Conservation (phyloP, 164 flowering plant species). For the Euptelea pleiosperma region DNA sequence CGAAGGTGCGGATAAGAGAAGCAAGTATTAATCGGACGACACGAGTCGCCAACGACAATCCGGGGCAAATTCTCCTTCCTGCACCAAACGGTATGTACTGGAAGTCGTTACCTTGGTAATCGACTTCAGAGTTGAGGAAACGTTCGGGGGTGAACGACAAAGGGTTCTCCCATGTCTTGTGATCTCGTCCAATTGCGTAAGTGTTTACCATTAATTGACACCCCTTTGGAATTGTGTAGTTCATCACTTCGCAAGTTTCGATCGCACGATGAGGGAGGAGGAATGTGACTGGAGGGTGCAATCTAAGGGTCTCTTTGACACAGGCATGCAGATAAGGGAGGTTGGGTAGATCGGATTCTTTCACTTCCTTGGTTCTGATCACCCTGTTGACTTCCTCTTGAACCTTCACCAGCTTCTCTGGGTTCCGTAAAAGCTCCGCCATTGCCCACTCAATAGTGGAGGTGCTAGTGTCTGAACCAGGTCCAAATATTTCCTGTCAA, state of each 20-base stretch:
- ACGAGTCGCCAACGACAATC: no score
- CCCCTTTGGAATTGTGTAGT: no score
- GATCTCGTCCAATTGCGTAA: no score
- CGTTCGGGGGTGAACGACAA: no score
- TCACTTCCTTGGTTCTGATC: background rate
- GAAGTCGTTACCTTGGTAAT: no score
- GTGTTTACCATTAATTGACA: no score
- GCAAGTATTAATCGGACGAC: no score
- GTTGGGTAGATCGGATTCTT: slow-evolving; percentile 5
- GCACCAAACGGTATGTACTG: no score
- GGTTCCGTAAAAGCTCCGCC: slow-evolving; percentile 7
- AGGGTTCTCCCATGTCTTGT: no score
- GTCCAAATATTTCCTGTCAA: slow-evolving; percentile 2
- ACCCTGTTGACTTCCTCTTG: background rate
- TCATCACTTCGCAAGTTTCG: slow-evolving; percentile 5
- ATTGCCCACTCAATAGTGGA: slow-evolving; percentile 11
- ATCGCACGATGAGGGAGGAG: background rate
- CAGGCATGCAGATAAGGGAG: background rate
- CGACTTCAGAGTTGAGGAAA: no score
- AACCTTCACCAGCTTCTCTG: background rate
- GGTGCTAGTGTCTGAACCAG: slow-evolving; percentile 5
- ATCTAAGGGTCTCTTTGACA: slow-evolving; percentile 5
- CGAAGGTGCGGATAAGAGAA: no score
- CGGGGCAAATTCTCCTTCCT: no score
- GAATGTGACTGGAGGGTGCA: slow-evolving; percentile 3